These are phyloP conservation scores for Cyphellophora europaea DNA, from an alignment of 2,329 filamentous ascomycete species.

Conservation along the genomic window DNA sequence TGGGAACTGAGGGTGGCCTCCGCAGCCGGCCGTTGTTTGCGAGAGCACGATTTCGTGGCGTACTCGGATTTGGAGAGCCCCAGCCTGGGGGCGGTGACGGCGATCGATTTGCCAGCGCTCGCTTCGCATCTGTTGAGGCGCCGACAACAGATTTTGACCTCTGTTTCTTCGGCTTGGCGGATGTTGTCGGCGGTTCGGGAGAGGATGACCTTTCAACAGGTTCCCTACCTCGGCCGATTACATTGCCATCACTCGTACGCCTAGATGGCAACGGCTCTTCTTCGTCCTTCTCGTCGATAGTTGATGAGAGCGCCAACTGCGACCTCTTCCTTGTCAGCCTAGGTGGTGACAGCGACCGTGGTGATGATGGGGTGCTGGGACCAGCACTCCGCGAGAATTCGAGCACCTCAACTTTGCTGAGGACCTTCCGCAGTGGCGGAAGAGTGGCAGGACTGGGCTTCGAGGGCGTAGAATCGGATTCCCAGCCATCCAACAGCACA, in stretches of 20 bases:
- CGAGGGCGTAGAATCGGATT: constrained; percentile 29
- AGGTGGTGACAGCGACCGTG: constrained; percentile 36
- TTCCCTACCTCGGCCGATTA: constrained; percentile 5
- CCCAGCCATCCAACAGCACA: constrained; percentile 19
- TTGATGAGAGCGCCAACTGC: constrained; percentile 35
- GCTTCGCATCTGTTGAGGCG: constrained; percentile 5
- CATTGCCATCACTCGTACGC: neutral
- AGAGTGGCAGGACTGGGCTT: constrained; percentile 47
- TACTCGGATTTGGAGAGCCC: constrained; percentile 10
- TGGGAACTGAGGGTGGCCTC: constrained; percentile 25
- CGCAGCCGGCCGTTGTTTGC: constrained; percentile 31
- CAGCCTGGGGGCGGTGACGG: constrained; percentile 12
- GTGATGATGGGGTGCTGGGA: constrained; percentile 32
- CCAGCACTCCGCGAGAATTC: constrained; percentile 56
- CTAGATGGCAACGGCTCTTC: too few species aligned
- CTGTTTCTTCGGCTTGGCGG: constrained; percentile 20
- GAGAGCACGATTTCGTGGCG: constrained; percentile 21
- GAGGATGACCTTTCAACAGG: constrained; percentile 27
- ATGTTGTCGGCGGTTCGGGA: constrained; percentile 27
- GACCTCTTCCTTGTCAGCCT: constrained; percentile 48
- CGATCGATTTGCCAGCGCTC: constrained; percentile 6
- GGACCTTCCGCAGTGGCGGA: constrained; percentile 71
- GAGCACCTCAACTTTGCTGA: constrained; percentile 79
- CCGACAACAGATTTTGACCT: constrained; percentile 8
- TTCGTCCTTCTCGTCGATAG: constrained; percentile 22